These are phyloP conservation scores for Hypoxylon rubiginosum DNA, from an alignment of 2,329 filamentous ascomycete species.

Conservation along the genomic window DNA sequence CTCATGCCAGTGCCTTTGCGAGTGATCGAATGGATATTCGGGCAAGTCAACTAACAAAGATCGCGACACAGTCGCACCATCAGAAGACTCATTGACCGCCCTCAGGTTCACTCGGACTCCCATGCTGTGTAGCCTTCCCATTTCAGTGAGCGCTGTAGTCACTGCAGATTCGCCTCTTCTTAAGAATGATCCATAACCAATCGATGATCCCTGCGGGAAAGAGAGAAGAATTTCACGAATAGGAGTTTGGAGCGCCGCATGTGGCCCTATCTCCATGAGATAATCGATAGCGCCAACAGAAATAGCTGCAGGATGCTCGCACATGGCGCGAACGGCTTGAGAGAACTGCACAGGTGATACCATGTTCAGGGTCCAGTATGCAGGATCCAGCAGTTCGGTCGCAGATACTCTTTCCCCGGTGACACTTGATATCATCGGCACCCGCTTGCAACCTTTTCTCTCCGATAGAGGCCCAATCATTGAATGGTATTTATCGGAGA, in stretches of 20 bases:
- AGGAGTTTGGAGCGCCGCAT: conserved; percentile 43
- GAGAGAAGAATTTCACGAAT: conserved; percentile 35
- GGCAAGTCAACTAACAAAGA: conserved; percentile 52
- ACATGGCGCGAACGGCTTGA: conserved; percentile 39
- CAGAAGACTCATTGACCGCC: conserved; percentile 24
- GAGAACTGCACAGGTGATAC: conserved; percentile 50
- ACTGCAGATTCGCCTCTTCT: conserved; percentile 16
- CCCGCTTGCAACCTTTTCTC: background rate
- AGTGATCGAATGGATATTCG: conserved; percentile 58
- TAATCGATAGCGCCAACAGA: conserved; percentile 17
- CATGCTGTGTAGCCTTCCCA: conserved; percentile 18
- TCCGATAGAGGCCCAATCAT: conserved; percentile 13
- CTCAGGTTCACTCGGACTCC: conserved; percentile 24
- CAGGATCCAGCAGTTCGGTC: conserved; percentile 1
- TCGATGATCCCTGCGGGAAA: background rate
- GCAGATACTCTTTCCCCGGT: conserved; percentile 4
- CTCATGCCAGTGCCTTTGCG: conserved; percentile 55
- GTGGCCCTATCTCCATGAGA: conserved; percentile 50
- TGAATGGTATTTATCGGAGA: conserved; percentile 29
- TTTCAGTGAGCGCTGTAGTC: conserved; percentile 7
- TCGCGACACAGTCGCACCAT: conserved; percentile 7
- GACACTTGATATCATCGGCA: conserved; percentile 37
- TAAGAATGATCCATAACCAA: conserved; percentile 25
- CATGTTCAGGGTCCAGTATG: conserved; percentile 48
- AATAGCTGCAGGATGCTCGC: background rate